Evolutionary conservation across 805 yeast genomes (phyloP).

Genomic region (Candida saitoana): DNA sequence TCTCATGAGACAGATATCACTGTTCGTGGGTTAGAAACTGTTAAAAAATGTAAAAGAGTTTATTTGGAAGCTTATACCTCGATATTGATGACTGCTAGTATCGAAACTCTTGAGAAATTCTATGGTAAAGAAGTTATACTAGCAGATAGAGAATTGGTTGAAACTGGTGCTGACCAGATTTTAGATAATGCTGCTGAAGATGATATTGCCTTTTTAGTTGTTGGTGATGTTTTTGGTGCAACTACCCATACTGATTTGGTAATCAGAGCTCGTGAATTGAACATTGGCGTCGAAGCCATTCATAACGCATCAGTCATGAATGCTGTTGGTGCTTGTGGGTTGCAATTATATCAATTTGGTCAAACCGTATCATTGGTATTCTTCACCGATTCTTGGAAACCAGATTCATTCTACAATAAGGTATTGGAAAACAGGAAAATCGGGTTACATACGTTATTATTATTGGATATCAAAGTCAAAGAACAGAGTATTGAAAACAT

Average conservation of each 20-base stretch:
- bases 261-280: conserved; percentile 81
- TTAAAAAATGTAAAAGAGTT: conserved; percentile 81
- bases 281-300: conserved; percentile 72
- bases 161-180: conserved; percentile 80
- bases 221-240: conserved; percentile 97
- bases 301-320: conserved; percentile 98
- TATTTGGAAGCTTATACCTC: conserved; percentile 94
- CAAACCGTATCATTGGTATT: conserved; percentile 96
- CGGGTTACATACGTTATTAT: conserved; percentile 85
- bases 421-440: conserved; percentile 82
- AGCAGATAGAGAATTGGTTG: conserved; percentile 95
- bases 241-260: conserved; percentile 96
- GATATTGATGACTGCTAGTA: conserved; percentile 87
- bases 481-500: conserved; percentile 93
- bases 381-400: conserved; percentile 93
- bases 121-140: conserved; percentile 81
- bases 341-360: conserved; percentile 91
- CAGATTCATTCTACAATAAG: conserved; percentile 90
- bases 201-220: conserved; percentile 91
- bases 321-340: conserved; percentile 97
- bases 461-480: conserved; percentile 91
- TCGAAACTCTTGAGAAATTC: conserved; percentile 68
- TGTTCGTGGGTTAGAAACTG: conserved; percentile 86
- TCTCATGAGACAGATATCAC: conserved; percentile 89
- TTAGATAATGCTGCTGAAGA: conserved; percentile 70